Base-by-base conservation (phyloP, 805 yeast species). In the Schwanniomyces vanrijiae region DNA sequence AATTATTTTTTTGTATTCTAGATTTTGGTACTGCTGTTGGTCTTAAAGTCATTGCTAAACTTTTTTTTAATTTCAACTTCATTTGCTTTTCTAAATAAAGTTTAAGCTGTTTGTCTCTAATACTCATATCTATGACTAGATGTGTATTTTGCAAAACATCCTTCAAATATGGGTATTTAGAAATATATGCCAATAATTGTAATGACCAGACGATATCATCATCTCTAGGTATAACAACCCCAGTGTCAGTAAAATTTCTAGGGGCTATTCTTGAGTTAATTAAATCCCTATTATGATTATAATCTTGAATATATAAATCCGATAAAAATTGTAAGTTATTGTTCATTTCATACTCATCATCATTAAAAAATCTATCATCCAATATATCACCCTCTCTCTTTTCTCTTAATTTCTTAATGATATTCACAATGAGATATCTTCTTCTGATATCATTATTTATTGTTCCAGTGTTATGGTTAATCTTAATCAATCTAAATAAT, bases 181-280 rank as follows among this genome's bases (percentile, higher is more conserved):
- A 90, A 37, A 91, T 88, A 65, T 90, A 92, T 11, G 98, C 98
- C 43, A 94, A 66, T 18, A 94, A 75, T 65, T 92, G 98, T 45
- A 92, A 72, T 3, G 96, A 86, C 96, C 97, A 90, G 31, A 90
- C 84, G 14, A 92, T 88, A 61, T 92, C 99, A 62, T 92, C 97
- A 52, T 88, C 96, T 47, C 89, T 80, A 1, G 97, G 97, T 5
- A 90, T 78, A n/a, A 91, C 76, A 19, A 84, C 82, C 1, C 96
- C 96, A 37, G 86, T 67, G 20, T 70, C 74, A 13, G 76, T 71
- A 51, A 73, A 73, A 45, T 55, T 68, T 42, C 78, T 44, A 0
- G 66, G 68, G 6, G 75, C 68, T 29, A 62, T 56, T 51, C 68
- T 61, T 2, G 69, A 52, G 47, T 63, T 66, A 21, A 61, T 53